phyloP scores from a whole-genome alignment of 2,329 filamentous ascomycete genomes.

The Cercospora zeae-maydis region DNA sequence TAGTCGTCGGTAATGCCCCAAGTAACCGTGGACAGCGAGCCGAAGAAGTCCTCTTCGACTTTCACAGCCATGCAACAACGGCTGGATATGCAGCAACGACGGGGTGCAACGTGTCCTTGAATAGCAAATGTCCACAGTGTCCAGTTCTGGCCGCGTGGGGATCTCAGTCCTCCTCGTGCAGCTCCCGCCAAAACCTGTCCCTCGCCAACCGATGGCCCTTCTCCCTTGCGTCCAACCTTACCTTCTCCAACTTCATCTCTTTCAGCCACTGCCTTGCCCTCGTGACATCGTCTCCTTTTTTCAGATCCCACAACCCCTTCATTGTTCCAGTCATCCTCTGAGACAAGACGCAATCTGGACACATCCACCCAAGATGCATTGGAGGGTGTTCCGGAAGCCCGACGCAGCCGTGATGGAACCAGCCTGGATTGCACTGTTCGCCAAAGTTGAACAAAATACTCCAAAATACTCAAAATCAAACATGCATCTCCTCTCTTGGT shows the following conservation, averaged over 20 bases:
- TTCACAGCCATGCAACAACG: too few species aligned
- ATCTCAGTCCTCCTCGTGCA: background rate
- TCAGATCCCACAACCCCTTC: slow-evolving; percentile 4
- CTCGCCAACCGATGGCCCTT: background rate
- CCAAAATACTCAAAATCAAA: too few species aligned
- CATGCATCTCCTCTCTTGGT: too few species aligned
- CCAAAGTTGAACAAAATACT: background rate
- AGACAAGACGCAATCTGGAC: slow-evolving; percentile 3
- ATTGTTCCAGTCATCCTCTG: background rate
- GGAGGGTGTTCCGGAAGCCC: slow-evolving; percentile 17
- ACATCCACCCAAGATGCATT: slow-evolving; percentile 17
- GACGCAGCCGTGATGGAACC: slow-evolving; percentile 20
- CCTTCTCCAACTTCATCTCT: background rate
- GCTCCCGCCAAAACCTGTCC: background rate
- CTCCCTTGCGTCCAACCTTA: background rate
- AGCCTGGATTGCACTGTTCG: slow-evolving; percentile 12
- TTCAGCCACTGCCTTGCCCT: slow-evolving; percentile 9
- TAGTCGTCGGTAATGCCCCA: too few species aligned
- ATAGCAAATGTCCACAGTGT: background rate
- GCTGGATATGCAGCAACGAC: too few species aligned
- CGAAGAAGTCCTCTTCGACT: too few species aligned
- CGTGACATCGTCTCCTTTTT: background rate
- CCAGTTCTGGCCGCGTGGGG: too few species aligned
- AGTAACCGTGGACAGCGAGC: too few species aligned
- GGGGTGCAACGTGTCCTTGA: background rate